Evolutionary conservation across 2,329 filamentous ascomycete genomes (phyloP).

Genomic region (Paecilomyces formosus): DNA sequence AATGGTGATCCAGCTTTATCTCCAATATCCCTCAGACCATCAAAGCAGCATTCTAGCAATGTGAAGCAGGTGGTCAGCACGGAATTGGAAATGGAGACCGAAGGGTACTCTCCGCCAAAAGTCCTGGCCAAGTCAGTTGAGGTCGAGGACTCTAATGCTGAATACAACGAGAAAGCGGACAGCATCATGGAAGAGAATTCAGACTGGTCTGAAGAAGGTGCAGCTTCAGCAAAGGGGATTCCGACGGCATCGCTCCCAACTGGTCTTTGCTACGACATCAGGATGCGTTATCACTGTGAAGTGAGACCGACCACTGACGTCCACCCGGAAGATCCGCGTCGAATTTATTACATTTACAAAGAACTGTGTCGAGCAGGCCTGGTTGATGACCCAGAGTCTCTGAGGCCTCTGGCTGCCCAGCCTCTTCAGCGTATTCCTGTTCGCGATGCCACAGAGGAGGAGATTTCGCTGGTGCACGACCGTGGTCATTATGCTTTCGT

Average conservation of each 20-base stretch:
- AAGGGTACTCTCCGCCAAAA: conserved; percentile 12
- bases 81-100: conserved; percentile 2
- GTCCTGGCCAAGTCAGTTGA: conserved; percentile 17
- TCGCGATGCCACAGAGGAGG: conserved; percentile 66
- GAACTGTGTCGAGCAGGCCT: conserved; percentile 77
- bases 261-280: conserved; percentile 80
- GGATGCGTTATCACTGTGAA: conserved; percentile 94
- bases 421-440: conserved; percentile 64
- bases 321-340: conserved; percentile 87
- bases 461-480: conserved; percentile 75
- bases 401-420: conserved; percentile 42
- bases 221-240: conserved; percentile 32
- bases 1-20: conserved; percentile 13
- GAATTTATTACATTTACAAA: conserved; percentile 89
- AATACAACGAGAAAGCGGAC: conserved; percentile 18
- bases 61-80: conserved; percentile 1
- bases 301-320: conserved; percentile 62
- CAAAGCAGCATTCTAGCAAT: conserved; percentile 4
- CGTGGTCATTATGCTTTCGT: conserved; percentile 75
- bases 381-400: conserved; percentile 54
- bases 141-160: conserved; percentile 14
- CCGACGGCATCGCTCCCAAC: conserved; percentile 53
- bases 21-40: conserved; percentile 14
- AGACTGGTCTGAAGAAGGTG: conserved; percentile 33
- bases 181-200: conserved; percentile 32